phyloP scores from a whole-genome alignment of 805 yeast genomes.

The Kurtzmaniella cleridarum region DNA sequence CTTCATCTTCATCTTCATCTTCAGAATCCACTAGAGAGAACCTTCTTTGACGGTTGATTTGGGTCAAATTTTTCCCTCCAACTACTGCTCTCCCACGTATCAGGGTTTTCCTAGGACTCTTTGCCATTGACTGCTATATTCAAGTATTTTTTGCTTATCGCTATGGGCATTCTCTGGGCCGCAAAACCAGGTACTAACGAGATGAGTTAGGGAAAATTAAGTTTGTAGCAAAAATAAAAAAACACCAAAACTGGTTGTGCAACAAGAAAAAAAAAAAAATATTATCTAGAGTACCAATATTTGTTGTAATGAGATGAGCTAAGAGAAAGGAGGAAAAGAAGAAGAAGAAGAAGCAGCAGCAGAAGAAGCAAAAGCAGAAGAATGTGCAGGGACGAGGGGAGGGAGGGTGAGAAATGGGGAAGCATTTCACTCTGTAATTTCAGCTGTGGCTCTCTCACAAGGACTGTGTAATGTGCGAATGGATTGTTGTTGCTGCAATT shows the following conservation, averaged over 20 bases:
- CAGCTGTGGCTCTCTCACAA: too few species aligned
- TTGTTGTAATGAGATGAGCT: slow-evolving; percentile 7
- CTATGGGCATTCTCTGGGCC: slow-evolving; percentile 4
- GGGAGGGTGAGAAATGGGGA: too few species aligned
- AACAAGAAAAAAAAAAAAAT: too few species aligned
- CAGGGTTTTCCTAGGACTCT: slow-evolving; percentile 25
- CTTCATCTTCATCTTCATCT: slow-evolving; percentile 3
- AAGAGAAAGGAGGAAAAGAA: not conserved
- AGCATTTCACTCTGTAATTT: too few species aligned
- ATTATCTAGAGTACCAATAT: too few species aligned
- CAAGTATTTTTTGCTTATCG: slow-evolving; percentile 1
- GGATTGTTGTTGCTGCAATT: too few species aligned
- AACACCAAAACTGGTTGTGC: too few species aligned
- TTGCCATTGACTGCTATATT: slow-evolving; percentile 19
- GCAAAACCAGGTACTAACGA: slow-evolving; percentile 2
- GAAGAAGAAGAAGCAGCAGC: too few species aligned
- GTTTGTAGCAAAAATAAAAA: too few species aligned
- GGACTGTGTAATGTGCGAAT: slow-evolving; percentile 3
- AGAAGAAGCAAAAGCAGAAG: too few species aligned
- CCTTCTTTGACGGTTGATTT: slow-evolving; percentile 14
- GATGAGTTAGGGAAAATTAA: not conserved
- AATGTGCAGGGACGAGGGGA: too few species aligned
- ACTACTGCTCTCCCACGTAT: slow-evolving; percentile 8
- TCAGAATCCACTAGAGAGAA: slow-evolving; percentile 28
- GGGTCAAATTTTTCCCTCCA: slow-evolving; percentile 31